Evolutionary conservation across 805 yeast genomes (phyloP), one percentile per base, ranked within the genome.

Genomic region (Metschnikowia kunwiensis): DNA sequence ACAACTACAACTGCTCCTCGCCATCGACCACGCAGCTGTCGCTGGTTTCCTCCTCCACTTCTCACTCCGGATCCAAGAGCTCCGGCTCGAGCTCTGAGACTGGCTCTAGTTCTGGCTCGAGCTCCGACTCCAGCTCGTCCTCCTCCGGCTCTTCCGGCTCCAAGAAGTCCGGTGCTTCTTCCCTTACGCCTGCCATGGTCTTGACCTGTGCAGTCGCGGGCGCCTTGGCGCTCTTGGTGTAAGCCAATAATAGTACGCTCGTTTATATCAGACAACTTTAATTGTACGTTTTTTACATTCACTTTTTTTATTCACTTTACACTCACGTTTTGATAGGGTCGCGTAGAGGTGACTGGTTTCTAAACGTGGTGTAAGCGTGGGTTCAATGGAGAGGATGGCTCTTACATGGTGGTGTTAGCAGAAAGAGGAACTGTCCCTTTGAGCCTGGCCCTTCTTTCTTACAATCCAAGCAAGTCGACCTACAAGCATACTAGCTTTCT

Each of bases 1-100:
- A 68, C 59, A 66, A 67, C 63, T 66, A 53, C 56, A 58, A 55
- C 49, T 68, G 73, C 55, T 46, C 65, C 15, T 52, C 66, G 24
- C 67, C 68, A 29, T 37, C 54, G 30, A 53, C 55, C 31, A 38
- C 57, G 12, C 26, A 46, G 14, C 32, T 49, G 21, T 39, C 56
- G 20, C 42, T 52, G 34, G 31, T 35, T 22, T 24, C 47, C 7
- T 27, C 40, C 6, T 34, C 43, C 12, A 30, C 43, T 11, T 28
- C 42, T 12, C 30, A 54, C 19, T 47, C 54, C n/a, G 24, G 43
- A 20, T 31, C 51, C 11, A 35, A 41, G 17, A 43, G 57, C 15
- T 44, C 55, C 29, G 46, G 56, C 12, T 46, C 50, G 23, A 36
- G 51, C n/a, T 48, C 56, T 16, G 33, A 46, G 27, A 43, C 58